Evolutionary conservation across 441 rosid genomes (phyloP).

Genomic region (Theobroma grandiflorum): DNA sequence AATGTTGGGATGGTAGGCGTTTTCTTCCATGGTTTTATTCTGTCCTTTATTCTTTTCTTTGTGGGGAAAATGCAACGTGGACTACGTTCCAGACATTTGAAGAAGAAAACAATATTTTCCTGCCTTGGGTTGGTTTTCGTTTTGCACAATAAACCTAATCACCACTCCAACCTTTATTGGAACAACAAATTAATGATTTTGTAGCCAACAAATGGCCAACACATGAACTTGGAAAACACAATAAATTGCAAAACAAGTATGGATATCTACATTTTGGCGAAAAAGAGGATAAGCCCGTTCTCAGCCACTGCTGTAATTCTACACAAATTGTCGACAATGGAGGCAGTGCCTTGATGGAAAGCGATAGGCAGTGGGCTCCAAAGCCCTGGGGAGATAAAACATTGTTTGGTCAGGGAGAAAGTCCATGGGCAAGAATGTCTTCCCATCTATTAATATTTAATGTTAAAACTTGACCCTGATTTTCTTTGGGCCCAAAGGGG

Average conservation of each 20-base stretch:
- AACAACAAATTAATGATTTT: background rate
- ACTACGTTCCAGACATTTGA: too few species aligned
- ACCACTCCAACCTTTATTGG: background rate
- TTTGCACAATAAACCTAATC: background rate
- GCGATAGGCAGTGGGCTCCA: conserved; percentile 28
- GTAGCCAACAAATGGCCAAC: background rate
- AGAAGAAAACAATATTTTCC: background rate
- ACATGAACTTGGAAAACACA: background rate
- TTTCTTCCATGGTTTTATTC: background rate
- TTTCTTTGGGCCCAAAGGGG: background rate
- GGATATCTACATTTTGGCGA: background rate
- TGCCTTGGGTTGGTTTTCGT: background rate
- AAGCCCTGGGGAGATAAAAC: background rate
- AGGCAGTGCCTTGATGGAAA: background rate
- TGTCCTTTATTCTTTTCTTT: too few species aligned
- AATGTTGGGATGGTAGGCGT: background rate
- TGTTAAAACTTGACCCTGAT: background rate
- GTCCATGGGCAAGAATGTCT: background rate
- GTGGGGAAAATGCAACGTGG: too few species aligned
- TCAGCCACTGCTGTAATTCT: background rate
- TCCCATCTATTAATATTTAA: background rate
- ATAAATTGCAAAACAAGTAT: background rate
- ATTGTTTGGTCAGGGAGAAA: conserved; percentile 7
- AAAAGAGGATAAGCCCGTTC: background rate
- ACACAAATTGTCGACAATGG: conserved; percentile 31